Conservation (phyloP, 1,284 basidiomycete species). For the Bondarzewia mesenterica region DNA sequence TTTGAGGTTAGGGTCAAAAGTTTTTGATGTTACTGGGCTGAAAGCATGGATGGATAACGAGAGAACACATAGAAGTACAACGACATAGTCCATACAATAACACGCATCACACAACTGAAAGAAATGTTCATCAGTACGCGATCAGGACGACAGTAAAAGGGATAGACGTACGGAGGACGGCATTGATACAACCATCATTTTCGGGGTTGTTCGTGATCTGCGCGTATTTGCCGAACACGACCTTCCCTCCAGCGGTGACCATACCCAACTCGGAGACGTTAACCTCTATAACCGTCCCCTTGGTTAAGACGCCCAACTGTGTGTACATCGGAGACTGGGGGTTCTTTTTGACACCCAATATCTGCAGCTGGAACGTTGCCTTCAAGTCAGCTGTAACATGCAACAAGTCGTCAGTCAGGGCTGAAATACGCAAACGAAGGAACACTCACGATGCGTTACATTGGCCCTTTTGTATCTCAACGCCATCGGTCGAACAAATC, state of each 20-base stretch:
- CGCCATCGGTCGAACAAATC: slow-evolving; percentile 97
- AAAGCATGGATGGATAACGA: too few species aligned
- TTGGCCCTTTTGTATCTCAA: slow-evolving; percentile 98
- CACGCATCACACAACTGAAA: neutral
- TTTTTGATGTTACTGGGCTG: too few species aligned
- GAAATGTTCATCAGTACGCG: neutral
- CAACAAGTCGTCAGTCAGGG: slow-evolving; percentile 6
- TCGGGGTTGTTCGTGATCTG: slow-evolving; percentile 97
- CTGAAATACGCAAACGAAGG: slow-evolving; percentile 1
- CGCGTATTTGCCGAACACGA: slow-evolving; percentile 88
- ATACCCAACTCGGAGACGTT: slow-evolving; percentile 96
- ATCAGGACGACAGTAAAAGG: neutral
- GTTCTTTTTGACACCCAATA: slow-evolving; percentile 99
- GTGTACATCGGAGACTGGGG: slow-evolving; percentile 98
- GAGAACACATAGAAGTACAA: neutral
- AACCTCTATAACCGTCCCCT: slow-evolving; percentile 97
- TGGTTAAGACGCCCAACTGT: slow-evolving; percentile 93
- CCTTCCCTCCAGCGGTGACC: slow-evolving; percentile 98
- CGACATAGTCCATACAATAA: neutral
- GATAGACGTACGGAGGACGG: slow-evolving; percentile 68
- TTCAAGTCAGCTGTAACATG: slow-evolving; percentile 77
- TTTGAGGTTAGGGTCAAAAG: neutral
- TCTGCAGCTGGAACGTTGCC: slow-evolving; percentile 98
- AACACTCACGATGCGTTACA: slow-evolving; percentile 90
- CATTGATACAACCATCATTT: slow-evolving; percentile 95